Percentiles rank a stretch among this genome's conserved stretches.
phyloP scores from a whole-genome alignment of 768 basidiomycete species.

The Tricholoma sp. region DNA sequence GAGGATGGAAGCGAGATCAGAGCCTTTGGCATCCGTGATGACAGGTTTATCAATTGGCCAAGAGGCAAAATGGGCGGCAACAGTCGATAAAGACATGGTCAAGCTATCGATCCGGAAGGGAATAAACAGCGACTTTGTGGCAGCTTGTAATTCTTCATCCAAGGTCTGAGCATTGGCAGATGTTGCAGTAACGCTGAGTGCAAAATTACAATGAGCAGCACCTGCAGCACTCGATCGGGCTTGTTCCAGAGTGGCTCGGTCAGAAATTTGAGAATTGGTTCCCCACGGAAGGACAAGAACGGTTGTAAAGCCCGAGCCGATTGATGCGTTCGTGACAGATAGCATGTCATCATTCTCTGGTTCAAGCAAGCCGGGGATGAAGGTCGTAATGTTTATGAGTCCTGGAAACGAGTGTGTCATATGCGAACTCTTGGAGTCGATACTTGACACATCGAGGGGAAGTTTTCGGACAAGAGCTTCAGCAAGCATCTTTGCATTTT shows the following conservation, averaged over 20 bases:
- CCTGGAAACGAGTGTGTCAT: slow-evolving; percentile 89
- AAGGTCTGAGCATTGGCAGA: slow-evolving; percentile 56
- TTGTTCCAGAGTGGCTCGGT: slow-evolving; percentile 61
- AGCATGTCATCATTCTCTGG: slow-evolving; percentile 54
- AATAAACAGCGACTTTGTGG: slow-evolving; percentile 84
- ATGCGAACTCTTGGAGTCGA: slow-evolving; percentile 95
- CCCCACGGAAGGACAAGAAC: slow-evolving; percentile 75
- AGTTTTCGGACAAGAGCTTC: slow-evolving; percentile 89
- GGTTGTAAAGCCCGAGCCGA: slow-evolving; percentile 89
- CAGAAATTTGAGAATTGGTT: slow-evolving; percentile 54
- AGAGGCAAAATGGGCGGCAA: slow-evolving; percentile 82
- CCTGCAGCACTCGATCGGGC: slow-evolving; percentile 61
- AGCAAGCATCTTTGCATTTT: slow-evolving; percentile 94
- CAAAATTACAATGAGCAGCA: slow-evolving; percentile 82
- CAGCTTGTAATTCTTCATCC: slow-evolving; percentile 72
- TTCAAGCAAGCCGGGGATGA: slow-evolving; percentile 67
- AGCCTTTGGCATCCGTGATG: slow-evolving; percentile 87
- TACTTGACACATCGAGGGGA: slow-evolving; percentile 82
- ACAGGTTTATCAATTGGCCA: slow-evolving; percentile 95
- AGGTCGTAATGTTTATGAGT: slow-evolving; percentile 82
- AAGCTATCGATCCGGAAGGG: slow-evolving; percentile 54
- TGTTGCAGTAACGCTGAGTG: slow-evolving; percentile 74
- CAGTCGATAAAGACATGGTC: slow-evolving; percentile 58
- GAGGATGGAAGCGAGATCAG: slow-evolving; percentile 89
- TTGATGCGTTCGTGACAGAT: slow-evolving; percentile 71